These are phyloP conservation scores for Heimioporus sp. DNA, from an alignment of 768 basidiomycete genomes.

Conservation along the genomic window DNA sequence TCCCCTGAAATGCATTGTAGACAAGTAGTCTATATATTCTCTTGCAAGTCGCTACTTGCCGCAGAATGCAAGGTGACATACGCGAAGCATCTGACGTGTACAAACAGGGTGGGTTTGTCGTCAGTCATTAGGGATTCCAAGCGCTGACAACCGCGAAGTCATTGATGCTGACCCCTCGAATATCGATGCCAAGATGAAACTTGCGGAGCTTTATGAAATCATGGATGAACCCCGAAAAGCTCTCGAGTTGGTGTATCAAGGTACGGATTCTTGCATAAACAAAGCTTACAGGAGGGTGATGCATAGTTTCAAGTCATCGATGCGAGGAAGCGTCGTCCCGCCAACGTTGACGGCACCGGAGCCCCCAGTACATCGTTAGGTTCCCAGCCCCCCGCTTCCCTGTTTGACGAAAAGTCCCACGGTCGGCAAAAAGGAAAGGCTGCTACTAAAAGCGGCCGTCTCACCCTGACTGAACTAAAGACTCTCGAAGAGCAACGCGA, in stretches of 20 bases:
- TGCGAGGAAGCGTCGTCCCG: conserved; percentile 49
- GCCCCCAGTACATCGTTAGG: conserved; percentile 12
- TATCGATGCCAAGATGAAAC: conserved; percentile 84
- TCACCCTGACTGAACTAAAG: conserved; percentile 57
- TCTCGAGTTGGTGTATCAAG: conserved; percentile 73
- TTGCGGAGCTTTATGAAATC: conserved; percentile 89
- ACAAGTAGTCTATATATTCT: conserved; percentile 72
- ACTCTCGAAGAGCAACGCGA: conserved; percentile 67
- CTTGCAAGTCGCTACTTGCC: conserved; percentile 78
- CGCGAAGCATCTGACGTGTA: conserved; percentile 82
- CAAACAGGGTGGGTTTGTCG: conserved; percentile 57
- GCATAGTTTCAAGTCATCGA: conserved; percentile 47
- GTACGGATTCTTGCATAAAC: conserved; percentile 34
- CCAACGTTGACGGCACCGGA: conserved; percentile 24
- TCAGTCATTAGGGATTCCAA: not conserved
- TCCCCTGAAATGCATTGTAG: conserved; percentile 35
- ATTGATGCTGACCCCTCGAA: conserved; percentile 69
- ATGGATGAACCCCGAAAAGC: conserved; percentile 83
- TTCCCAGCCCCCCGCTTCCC: conserved; percentile 41
- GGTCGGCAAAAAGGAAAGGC: conserved; percentile 35
- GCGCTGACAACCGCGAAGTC: conserved; percentile 43
- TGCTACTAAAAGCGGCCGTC: conserved; percentile 35
- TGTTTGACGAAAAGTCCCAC: conserved; percentile 59
- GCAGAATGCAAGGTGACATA: conserved; percentile 71
- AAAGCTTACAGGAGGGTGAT: conserved; percentile 63